These are phyloP conservation scores for Clitopilus passeckerianus DNA, from an alignment of 768 basidiomycete genomes.

Conservation along the genomic window DNA sequence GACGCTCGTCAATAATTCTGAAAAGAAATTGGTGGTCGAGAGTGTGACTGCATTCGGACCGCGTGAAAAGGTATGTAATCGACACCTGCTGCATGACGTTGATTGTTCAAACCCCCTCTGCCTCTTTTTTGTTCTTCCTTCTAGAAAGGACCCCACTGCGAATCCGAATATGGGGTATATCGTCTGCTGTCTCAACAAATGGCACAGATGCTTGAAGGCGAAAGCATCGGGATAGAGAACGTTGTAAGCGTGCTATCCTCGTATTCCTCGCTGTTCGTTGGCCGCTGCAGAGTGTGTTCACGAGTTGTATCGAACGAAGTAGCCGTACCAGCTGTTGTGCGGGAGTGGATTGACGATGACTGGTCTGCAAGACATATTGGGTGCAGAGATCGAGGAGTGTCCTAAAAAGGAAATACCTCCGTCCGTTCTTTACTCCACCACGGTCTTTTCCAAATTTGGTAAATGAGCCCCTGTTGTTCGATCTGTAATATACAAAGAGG, in stretches of 20 bases:
- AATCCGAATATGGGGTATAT: conserved; percentile 63
- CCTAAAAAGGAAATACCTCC: not conserved
- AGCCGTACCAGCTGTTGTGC: conserved; percentile 67
- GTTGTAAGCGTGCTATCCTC: conserved; percentile 47
- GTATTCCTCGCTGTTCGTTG: conserved; percentile 59
- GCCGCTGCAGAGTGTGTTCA: conserved; percentile 53
- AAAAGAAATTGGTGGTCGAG: conserved; percentile 44
- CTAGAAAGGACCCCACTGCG: conserved; percentile 64
- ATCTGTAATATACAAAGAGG: conserved; percentile 1
- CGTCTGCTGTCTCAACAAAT: conserved; percentile 65
- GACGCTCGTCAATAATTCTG: conserved; percentile 35
- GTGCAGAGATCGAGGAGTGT: conserved; percentile 11
- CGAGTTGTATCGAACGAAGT: conserved; percentile 67
- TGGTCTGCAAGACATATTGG: conserved; percentile 53
- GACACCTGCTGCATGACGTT: not conserved
- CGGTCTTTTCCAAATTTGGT: not conserved
- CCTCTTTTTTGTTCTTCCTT: not conserved
- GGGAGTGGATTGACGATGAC: conserved; percentile 40
- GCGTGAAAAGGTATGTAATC: conserved; percentile 53
- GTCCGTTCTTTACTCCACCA: not conserved
- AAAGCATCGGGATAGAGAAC: conserved; percentile 46
- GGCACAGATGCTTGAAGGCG: conserved; percentile 49
- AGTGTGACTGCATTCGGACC: conserved; percentile 69
- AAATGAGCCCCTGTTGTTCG: not conserved
- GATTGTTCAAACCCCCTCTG: not conserved